Percentiles rank a stretch among this genome's conserved stretches.
phyloP scores from a whole-genome alignment of 1,139 yeast genomes.

The Geotrichum europaeum region DNA sequence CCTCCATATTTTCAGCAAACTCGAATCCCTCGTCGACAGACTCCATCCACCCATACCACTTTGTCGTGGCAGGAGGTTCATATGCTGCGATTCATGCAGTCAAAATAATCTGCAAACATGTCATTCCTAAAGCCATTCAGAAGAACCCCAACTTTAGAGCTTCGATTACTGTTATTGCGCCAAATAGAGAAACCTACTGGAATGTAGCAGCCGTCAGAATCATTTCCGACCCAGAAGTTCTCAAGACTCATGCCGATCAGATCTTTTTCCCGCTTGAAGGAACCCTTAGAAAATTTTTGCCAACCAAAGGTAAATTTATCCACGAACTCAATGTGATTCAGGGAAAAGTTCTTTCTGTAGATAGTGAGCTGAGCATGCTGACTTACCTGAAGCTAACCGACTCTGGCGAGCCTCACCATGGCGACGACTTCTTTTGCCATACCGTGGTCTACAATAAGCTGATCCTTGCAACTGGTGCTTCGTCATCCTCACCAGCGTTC shows the following conservation, averaged over 20 bases:
- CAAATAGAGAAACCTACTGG: constrained; percentile 13
- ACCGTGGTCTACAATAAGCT: constrained; percentile 4
- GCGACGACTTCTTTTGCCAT: constrained; percentile 4
- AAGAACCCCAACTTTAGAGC: neutral
- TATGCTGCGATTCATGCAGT: constrained; percentile 10
- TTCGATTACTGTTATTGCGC: constrained; percentile 5
- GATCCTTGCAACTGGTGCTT: constrained; percentile 12
- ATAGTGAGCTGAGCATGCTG: neutral
- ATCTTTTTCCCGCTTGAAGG: constrained; percentile 3
- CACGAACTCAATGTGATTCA: constrained; percentile 5
- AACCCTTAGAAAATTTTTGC: constrained; percentile 1
- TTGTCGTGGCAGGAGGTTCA: constrained; percentile 13
- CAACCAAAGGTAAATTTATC: neutral
- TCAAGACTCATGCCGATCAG: neutral
- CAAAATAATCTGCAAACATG: constrained; percentile 1
- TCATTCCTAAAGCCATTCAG: constrained; percentile 5
- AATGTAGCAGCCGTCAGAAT: constrained; percentile 12
- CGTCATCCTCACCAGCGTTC: constrained; percentile 12
- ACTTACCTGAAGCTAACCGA: constrained; percentile 3
- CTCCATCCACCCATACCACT: neutral
- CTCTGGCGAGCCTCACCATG: neutral
- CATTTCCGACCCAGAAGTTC: constrained; percentile 5
- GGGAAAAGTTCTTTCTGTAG: constrained; percentile 6
- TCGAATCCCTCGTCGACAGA: neutral
- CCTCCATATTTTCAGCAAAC: neutral